Evolutionary conservation across 148 eudicot genomes (phyloP).

Genomic region (Polygonum aviculare): DNA sequence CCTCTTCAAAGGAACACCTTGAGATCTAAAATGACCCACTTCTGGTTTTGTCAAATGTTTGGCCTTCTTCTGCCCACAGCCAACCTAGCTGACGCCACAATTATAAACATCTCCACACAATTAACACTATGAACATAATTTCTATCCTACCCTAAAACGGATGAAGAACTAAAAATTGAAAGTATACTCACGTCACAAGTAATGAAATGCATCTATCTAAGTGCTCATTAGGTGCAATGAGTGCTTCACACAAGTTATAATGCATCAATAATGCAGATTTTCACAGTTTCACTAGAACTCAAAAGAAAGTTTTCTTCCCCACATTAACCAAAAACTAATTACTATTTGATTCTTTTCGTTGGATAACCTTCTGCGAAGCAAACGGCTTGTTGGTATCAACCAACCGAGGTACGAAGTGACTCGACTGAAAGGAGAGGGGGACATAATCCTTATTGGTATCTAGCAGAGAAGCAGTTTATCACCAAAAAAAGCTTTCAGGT

Average conservation of each 20-base stretch:
- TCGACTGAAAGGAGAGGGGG: too few species aligned
- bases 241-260: not conserved
- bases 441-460: too few species aligned
- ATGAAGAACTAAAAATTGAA: not conserved
- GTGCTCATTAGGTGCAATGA: not conserved
- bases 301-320: not conserved
- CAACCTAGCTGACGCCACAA: constrained; percentile 55
- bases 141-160: not conserved
- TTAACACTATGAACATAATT: constrained; percentile 11
- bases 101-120: constrained; percentile 19
- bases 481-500: not conserved
- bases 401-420: too few species aligned
- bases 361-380: not conserved
- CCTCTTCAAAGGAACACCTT: constrained; percentile 95
- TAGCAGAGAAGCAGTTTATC: too few species aligned
- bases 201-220: not conserved
- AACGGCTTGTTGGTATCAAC: not conserved
- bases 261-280: not conserved
- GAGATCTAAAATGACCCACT: constrained; percentile 97
- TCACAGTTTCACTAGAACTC: not conserved
- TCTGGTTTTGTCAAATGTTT: constrained; percentile 89
- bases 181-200: not conserved
- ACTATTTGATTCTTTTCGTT: not conserved
- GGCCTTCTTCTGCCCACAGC: constrained; percentile 88
- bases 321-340: not conserved